phyloP scores from a whole-genome alignment of 768 basidiomycete genomes.

The Candolleomyces efflorescens region DNA sequence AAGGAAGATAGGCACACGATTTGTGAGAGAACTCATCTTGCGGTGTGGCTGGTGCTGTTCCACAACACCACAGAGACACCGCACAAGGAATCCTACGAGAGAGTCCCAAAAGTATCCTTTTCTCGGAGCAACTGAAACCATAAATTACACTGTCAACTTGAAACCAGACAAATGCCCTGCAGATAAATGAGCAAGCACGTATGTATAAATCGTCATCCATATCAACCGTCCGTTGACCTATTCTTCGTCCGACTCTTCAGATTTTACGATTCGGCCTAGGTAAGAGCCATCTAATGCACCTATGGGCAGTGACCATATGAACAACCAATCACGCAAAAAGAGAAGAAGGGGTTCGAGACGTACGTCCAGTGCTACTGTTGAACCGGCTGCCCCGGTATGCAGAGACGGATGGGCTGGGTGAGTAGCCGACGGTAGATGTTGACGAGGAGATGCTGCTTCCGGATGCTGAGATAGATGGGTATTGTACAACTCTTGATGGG shows the following conservation, averaged over 20 bases:
- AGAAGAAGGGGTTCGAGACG: conserved; percentile 11
- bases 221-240: too few relatives aligned
- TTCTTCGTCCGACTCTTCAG: conserved; percentile 17
- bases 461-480: conserved; percentile 26
- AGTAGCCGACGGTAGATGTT: conserved; percentile 26
- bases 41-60: too few relatives aligned
- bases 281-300: conserved; percentile 40
- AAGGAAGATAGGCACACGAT: too few relatives aligned
- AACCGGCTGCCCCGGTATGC: conserved; percentile 40
- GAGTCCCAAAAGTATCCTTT: too few relatives aligned
- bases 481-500: conserved; percentile 35
- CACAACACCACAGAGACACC: too few relatives aligned
- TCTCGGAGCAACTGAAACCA: too few relatives aligned
- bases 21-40: too few relatives aligned
- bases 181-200: too few relatives aligned
- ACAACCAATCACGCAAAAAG: not conserved
- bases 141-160: too few relatives aligned
- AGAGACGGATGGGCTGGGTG: conserved; percentile 39
- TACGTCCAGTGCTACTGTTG: conserved; percentile 33
- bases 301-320: conserved; percentile 9
- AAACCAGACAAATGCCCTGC: too few relatives aligned
- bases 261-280: conserved; percentile 20
- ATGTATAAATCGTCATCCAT: too few relatives aligned
- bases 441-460: conserved; percentile 26
- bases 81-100: too few relatives aligned